A percentile compares a stretch with the other conserved stretches of the same genome.
phyloP scores from a whole-genome alignment of 108 stramenopile genomes.

The Epipyxis sp. region DNA sequence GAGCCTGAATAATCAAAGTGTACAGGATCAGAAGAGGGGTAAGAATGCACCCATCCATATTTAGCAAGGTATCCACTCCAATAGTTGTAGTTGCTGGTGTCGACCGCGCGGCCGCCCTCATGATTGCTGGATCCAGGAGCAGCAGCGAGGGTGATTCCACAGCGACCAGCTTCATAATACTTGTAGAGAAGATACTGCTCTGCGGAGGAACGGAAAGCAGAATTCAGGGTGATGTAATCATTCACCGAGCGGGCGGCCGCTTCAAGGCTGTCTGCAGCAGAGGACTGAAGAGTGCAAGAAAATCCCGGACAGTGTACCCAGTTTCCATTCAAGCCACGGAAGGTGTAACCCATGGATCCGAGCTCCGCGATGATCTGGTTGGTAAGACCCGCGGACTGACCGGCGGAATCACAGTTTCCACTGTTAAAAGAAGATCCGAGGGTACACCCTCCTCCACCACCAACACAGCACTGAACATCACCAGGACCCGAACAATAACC shows the following conservation, averaged over 20 bases:
- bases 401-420: not conserved
- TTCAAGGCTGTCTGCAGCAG: constrained; percentile 20
- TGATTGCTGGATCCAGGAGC: constrained; percentile 23
- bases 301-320: constrained; percentile 18
- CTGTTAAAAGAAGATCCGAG: not conserved
- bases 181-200: constrained; percentile 30
- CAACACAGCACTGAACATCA: constrained; percentile 33
- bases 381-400: not conserved
- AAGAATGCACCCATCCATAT: constrained; percentile 30
- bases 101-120: constrained; percentile 27
- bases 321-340: constrained; percentile 10
- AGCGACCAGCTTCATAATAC: constrained; percentile 15
- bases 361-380: constrained; percentile 25
- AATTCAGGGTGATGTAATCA: constrained; percentile 34
- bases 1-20: constrained; percentile 31
- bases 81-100: constrained; percentile 31
- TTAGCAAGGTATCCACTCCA: not conserved
- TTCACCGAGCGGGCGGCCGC: constrained; percentile 2
- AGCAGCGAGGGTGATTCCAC: constrained; percentile 24
- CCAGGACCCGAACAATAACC: constrained; percentile 30
- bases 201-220: constrained; percentile 30
- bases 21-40: constrained; percentile 29
- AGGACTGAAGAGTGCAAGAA: constrained; percentile 19
- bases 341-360: constrained; percentile 27
- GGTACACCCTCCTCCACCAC: constrained; percentile 11